Base-by-base conservation (phyloP, 2,329 filamentous ascomycete genomes). In the Aspergillus hiratsukae region DNA sequence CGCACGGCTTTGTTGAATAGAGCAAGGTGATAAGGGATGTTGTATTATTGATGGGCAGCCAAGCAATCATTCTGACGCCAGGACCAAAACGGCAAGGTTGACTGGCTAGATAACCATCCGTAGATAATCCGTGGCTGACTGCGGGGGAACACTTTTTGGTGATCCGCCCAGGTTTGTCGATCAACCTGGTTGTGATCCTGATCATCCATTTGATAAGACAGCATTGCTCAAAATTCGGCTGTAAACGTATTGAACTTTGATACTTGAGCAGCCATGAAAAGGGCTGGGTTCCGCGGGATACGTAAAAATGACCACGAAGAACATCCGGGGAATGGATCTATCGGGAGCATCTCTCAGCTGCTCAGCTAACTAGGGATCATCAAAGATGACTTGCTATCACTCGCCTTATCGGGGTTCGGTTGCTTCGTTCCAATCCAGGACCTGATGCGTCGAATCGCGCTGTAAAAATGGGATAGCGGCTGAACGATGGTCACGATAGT, bases 1-100 rank as follows among this genome's bases (percentile, higher is more conserved):
- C 48, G 40, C 40, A 49, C 29, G 52, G 45, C 29, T 48, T 25
- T 37, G 52, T 49, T 40, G 14, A 49, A 27, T 51, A 27, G 50
- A 55, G 37, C 35, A 43, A 23, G 31, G 41, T 51, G 49, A 48
- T 40, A 43, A 31, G 50, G 46, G 49, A 49, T 25, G 52, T 56
- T 59, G 51, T 54, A 52, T 31, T 54, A 52, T 37, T 48, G 51
- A 53, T 56, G 37, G 35, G 9, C n/a, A 31, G 46, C 51, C 54
- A 57, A 51, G 48, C 29, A 53, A 58, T 52, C 41, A 52, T 51
- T 23, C 21, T 35, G 58, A 31, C 54, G 63, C 64, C 63, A 66
- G 63, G 62, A 58, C 59, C 28, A 61, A 61, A 64, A 59, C 57
- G 59, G 61, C 55, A 58, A 58, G 50, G 48, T 54, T 41, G 28